phyloP scores from a whole-genome alignment of 164 flowering plant species.

The Annona cherimola region DNA sequence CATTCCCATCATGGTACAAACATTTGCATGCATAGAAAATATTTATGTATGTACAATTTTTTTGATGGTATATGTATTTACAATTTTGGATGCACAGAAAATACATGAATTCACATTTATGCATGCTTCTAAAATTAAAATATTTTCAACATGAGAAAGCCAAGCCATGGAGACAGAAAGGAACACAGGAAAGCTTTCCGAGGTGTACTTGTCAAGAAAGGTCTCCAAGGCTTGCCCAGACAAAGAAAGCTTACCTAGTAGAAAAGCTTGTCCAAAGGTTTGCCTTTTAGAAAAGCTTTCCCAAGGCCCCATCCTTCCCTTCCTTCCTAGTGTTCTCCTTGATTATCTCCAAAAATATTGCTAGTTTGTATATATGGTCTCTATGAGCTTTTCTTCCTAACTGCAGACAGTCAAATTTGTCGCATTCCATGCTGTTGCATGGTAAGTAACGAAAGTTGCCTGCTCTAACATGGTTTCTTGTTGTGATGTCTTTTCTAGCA shows the following conservation, averaged over 20 bases:
- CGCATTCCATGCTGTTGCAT: background rate
- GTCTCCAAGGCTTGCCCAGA: no score
- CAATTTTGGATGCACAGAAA: no score
- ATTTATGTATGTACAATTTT: no score
- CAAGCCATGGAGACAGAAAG: no score
- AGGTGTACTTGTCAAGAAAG: background rate
- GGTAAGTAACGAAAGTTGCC: background rate
- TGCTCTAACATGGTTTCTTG: background rate
- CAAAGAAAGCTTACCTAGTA: background rate
- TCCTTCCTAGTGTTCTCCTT: no score
- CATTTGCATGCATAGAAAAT: no score
- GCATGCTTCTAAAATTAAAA: no score
- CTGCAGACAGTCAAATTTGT: background rate
- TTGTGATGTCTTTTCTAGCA: background rate
- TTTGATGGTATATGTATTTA: no score
- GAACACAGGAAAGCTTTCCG: background rate
- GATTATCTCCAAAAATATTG: no score
- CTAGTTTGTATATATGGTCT: background rate
- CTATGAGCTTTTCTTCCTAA: background rate
- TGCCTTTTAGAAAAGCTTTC: background rate
- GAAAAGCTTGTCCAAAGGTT: background rate
- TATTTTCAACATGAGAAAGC: no score
- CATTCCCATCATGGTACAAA: no score
- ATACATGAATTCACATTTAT: no score
- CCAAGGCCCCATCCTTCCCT: background rate